These are phyloP conservation scores for Populus euphratica DNA, from an alignment of 345 rosid genomes.

Conservation along the genomic window DNA sequence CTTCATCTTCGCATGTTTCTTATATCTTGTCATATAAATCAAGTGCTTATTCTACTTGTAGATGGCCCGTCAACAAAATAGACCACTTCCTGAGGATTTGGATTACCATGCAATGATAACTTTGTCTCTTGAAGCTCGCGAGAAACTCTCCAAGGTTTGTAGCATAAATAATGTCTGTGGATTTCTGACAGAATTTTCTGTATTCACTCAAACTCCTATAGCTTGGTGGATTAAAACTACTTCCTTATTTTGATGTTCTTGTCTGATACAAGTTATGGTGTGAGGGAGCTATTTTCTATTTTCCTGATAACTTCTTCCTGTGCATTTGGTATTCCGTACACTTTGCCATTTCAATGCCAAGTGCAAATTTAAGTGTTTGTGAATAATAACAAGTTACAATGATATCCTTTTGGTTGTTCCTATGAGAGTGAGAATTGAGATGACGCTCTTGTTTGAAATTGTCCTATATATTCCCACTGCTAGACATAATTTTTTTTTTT, in stretches of 20 bases:
- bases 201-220: not conserved
- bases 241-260: not conserved
- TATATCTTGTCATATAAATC: constrained; percentile 3
- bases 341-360: not conserved
- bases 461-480: not conserved
- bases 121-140: constrained; percentile 84
- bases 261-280: not conserved
- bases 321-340: not conserved
- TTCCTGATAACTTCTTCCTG: not conserved
- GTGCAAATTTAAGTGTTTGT: not conserved
- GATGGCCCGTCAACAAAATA: constrained; percentile 86
- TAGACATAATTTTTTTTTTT: not conserved
- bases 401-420: not conserved
- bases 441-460: not conserved
- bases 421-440: not conserved
- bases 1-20: not conserved
- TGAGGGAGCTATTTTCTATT: not conserved
- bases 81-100: constrained; percentile 76
- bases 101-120: constrained; percentile 85
- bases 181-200: not conserved
- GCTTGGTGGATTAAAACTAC: not conserved
- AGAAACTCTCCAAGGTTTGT: constrained; percentile 90
- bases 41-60: constrained; percentile 27
- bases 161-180: not conserved
- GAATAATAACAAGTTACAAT: too few species aligned